Percentiles rank a stretch among this genome's conserved stretches.
phyloP scores from a whole-genome alignment of 1,139 yeast species.

The Hansenula lynferdii region DNA sequence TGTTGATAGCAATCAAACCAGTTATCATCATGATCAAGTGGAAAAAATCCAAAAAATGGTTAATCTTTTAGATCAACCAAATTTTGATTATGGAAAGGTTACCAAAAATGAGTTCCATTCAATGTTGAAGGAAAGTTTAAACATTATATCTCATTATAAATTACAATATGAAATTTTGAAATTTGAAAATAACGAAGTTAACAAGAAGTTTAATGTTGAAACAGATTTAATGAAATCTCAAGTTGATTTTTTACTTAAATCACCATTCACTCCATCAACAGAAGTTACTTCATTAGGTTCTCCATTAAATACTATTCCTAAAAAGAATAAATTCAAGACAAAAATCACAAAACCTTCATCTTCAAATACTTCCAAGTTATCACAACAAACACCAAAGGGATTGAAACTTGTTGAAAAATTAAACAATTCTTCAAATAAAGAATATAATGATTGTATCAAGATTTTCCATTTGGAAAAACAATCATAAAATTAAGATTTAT shows the following conservation, averaged over 20 bases:
- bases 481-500: no score
- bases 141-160: conserved; percentile 16
- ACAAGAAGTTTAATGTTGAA: conserved; percentile 18
- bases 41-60: conserved; percentile 2
- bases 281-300: not conserved
- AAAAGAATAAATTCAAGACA: not conserved
- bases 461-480: conserved; percentile 18
- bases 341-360: not conserved
- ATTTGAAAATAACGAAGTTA: conserved; percentile 14
- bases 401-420: conserved; percentile 9
- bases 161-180: conserved; percentile 17
- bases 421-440: conserved; percentile 2
- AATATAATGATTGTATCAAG: conserved; percentile 15
- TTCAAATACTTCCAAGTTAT: no score
- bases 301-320: not conserved
- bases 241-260: conserved; percentile 17
- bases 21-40: no score
- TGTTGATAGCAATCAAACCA: no score
- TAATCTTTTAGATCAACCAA: conserved; percentile 3
- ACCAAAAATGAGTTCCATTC: conserved; percentile 6
- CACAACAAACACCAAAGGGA: conserved; percentile 1
- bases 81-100: not conserved
- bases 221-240: conserved; percentile 17
- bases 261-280: conserved; percentile 15
- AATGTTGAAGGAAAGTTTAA: conserved; percentile 13